Percentiles rank a stretch among this genome's conserved stretches.
phyloP scores from a whole-genome alignment of 1,139 yeast species.

The Taphrina deformans region DNA sequence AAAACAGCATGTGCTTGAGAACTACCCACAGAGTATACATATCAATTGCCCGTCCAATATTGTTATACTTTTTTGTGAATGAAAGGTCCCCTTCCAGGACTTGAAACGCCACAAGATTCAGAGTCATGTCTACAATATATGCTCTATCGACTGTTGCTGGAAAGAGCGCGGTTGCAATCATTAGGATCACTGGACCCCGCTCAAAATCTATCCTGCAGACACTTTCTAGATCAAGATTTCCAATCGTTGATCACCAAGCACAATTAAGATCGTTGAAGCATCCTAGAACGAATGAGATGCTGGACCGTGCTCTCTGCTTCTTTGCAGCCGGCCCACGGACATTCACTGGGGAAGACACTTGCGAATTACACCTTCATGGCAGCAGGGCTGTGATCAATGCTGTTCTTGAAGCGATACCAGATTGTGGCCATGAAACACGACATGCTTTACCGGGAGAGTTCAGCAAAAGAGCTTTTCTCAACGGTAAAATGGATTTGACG shows the following conservation, averaged over 20 bases:
- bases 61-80: too few species aligned
- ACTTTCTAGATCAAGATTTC: neutral
- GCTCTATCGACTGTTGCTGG: slow-evolving; percentile 85
- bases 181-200: slow-evolving; percentile 76
- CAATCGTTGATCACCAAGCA: slow-evolving; percentile 44
- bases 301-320: slow-evolving; percentile 76
- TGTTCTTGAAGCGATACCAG: slow-evolving; percentile 67
- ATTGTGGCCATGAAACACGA: slow-evolving; percentile 51
- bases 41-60: too few species aligned
- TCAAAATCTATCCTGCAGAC: slow-evolving; percentile 43
- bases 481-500: slow-evolving; percentile 68
- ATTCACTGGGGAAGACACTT: slow-evolving; percentile 87
- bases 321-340: slow-evolving; percentile 75
- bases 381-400: slow-evolving; percentile 81
- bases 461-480: slow-evolving; percentile 74
- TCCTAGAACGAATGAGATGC: slow-evolving; percentile 48
- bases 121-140: slow-evolving; percentile 63
- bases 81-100: too few species aligned
- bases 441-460: slow-evolving; percentile 95
- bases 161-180: slow-evolving; percentile 81
- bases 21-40: too few species aligned
- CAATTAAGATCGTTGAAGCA: slow-evolving; percentile 41
- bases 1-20: too few species aligned
- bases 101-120: too few species aligned
- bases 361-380: slow-evolving; percentile 90